Base-by-base conservation (phyloP, 139 green algal genomes). In the Closterium sp. region DNA sequence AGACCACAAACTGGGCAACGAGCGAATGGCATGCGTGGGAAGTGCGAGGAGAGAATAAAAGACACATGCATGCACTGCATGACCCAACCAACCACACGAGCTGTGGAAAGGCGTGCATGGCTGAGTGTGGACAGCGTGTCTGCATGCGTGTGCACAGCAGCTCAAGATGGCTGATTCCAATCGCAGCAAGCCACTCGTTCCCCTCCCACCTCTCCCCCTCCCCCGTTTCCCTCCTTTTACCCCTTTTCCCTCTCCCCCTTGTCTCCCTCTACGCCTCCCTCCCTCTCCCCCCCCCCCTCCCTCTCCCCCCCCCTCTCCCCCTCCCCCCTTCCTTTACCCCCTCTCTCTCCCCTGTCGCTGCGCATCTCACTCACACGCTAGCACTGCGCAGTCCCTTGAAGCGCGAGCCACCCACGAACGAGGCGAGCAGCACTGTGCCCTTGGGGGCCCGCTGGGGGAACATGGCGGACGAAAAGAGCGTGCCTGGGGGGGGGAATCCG, bases 391-490 rank as follows among this genome's bases (percentile, higher is more conserved):
- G 55, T 16, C 16, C 16, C 55, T 76, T 76, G 55, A 76, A 76
- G 55, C 55, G 55, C 4, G 55, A 76, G 84, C 92, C 92, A 4
- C 92, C 92, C 28, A 94, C 84, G 19, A 94, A 94, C 10, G 92
- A 91, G 21, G 89, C 93, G 86, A 93, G 89, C 16, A 93, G 34
- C 21, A 91, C 90, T 7, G 85, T 32, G 23, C 90, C 92, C 16
- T 85, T 25, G n/a, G 92, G 92, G n/a, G 85, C 92, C 2, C 92
- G 23, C 38, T 94, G 35, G 69, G 90, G 84, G 86, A 94, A 94
- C 92, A 94, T 94, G 84, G 55, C 33, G n/a, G 92, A 94, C 0
- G 90, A 93, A 84, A 94, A 93, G 10, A 94, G 84, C 10, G 92
- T 93, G 5, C 92, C 92, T 94, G 87, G 31, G 36, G 86, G 36